Percentiles rank a stretch among this genome's conserved stretches.
Evolutionary conservation across 805 yeast genomes (phyloP).

Genomic region (Wickerhamiella domercqiae): DNA sequence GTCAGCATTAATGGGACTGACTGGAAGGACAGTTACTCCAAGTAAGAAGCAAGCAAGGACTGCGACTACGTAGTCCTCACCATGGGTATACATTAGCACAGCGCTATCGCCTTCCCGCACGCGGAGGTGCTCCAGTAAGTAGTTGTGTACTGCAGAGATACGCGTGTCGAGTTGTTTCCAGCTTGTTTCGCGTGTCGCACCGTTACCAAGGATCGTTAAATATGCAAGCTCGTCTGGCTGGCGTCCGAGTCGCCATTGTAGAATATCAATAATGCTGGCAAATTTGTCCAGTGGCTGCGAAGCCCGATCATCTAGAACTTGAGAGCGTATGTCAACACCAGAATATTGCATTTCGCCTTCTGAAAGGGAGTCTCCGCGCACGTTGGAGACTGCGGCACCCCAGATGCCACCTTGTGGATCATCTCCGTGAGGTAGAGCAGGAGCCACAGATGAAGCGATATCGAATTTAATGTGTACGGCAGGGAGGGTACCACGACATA

Average conservation of each 20-base stretch:
- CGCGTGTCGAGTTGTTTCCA: slow-evolving; percentile 76
- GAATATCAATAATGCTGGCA: slow-evolving; percentile 49
- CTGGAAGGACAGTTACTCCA: slow-evolving; percentile 65
- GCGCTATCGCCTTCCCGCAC: slow-evolving; percentile 58
- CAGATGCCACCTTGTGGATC: slow-evolving; percentile 72
- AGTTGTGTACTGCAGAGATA: slow-evolving; percentile 58
- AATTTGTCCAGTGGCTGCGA: slow-evolving; percentile 54
- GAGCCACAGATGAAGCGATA: slow-evolving; percentile 29
- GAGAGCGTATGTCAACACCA: slow-evolving; percentile 61
- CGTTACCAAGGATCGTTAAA: slow-evolving; percentile 23
- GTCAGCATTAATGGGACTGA: slow-evolving; percentile 52
- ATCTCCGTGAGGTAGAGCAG: slow-evolving; percentile 58
- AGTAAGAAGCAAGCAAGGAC: slow-evolving; percentile 73
- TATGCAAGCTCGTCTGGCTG: slow-evolving; percentile 74
- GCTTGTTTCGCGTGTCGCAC: slow-evolving; percentile 30
- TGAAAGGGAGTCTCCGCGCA: slow-evolving; percentile 41
- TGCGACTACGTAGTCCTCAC: slow-evolving; percentile 74
- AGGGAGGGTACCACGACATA: slow-evolving; percentile 62
- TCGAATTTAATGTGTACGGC: slow-evolving; percentile 73
- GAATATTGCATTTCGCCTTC: slow-evolving; percentile 62
- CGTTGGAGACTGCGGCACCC: slow-evolving; percentile 59
- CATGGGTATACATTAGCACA: slow-evolving; percentile 67
- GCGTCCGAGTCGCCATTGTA: slow-evolving; percentile 61
- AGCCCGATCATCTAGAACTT: slow-evolving; percentile 64
- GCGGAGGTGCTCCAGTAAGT: slow-evolving; percentile 50